Conservation (phyloP, 2,329 filamentous ascomycete species). For the Magnaporthiopsis poae region DNA sequence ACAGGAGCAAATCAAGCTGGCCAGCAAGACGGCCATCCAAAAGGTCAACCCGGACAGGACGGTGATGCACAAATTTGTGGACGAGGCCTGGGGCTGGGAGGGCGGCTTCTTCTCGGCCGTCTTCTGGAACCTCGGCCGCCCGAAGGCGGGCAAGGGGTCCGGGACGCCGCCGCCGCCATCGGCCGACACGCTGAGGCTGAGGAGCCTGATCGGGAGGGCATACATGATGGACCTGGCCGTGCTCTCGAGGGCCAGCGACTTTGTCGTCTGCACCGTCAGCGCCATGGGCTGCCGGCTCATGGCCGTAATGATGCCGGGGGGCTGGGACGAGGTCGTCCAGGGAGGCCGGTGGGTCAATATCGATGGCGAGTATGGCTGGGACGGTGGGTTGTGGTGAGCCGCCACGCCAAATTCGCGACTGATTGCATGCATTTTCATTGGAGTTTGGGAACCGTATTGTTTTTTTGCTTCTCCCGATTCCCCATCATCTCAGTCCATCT, state of each 20-base stretch:
- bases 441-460: neutral
- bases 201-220: conserved; percentile 67
- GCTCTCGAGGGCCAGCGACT: conserved; percentile 56
- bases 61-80: conserved; percentile 56
- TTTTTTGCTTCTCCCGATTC: neutral
- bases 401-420: neutral
- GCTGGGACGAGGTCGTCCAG: conserved; percentile 60
- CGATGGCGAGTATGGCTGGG: conserved; percentile 61
- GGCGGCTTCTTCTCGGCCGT: conserved; percentile 75
- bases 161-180: conserved; percentile 25
- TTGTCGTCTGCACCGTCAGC: conserved; percentile 67
- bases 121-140: conserved; percentile 67
- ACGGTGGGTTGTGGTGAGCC: conserved; percentile 23
- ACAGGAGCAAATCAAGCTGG: conserved; percentile 67
- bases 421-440: neutral
- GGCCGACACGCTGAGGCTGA: conserved; percentile 51
- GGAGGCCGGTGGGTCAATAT: conserved; percentile 64
- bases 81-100: conserved; percentile 76
- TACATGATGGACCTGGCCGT: conserved; percentile 75
- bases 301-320: conserved; percentile 64
- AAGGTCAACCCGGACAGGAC: conserved; percentile 30
- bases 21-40: conserved; percentile 46
- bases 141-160: conserved; percentile 16
- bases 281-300: conserved; percentile 63
- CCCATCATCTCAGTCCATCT: neutral